A percentile compares a stretch with the other conserved stretches of the same genome.
phyloP scores from a whole-genome alignment of 176 grass and related monocot species.

The Poa pratensis region DNA sequence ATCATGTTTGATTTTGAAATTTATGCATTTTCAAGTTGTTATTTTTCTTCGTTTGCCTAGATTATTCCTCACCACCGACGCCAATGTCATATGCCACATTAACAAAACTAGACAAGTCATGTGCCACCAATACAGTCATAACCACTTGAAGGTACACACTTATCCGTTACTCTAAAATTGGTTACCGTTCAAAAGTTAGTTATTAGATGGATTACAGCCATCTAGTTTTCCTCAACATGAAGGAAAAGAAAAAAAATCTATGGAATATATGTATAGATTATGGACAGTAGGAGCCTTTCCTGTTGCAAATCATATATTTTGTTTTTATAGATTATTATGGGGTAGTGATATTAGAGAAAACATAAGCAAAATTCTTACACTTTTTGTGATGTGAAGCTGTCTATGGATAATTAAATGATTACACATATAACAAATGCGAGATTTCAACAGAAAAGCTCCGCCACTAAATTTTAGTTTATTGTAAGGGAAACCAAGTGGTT shows the following conservation, averaged over 20 bases:
- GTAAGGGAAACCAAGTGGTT: not conserved
- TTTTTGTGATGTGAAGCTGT: not conserved
- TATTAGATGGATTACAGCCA: not conserved
- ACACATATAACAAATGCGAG: not conserved
- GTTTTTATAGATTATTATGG: too few relatives aligned
- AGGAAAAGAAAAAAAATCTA: not conserved
- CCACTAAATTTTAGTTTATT: not conserved
- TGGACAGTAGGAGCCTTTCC: too few relatives aligned
- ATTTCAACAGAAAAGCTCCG: not conserved
- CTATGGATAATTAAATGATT: not conserved
- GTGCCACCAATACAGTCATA: not conserved
- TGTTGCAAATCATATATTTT: too few relatives aligned
- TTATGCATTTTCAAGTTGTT: too few relatives aligned
- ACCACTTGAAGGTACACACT: not conserved
- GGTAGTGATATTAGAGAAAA: too few relatives aligned
- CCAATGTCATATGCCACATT: not conserved
- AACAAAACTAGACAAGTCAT: not conserved
- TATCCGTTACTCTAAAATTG: not conserved
- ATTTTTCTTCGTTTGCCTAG: not conserved
- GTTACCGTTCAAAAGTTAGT: not conserved
- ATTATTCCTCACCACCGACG: not conserved
- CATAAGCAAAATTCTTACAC: not conserved
- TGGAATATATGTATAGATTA: not conserved
- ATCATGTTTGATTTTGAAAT: too few relatives aligned
- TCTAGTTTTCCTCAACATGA: not conserved